Evolutionary conservation across 2,329 filamentous ascomycete species (phyloP).

Genomic region (Aspergillus sp.): DNA sequence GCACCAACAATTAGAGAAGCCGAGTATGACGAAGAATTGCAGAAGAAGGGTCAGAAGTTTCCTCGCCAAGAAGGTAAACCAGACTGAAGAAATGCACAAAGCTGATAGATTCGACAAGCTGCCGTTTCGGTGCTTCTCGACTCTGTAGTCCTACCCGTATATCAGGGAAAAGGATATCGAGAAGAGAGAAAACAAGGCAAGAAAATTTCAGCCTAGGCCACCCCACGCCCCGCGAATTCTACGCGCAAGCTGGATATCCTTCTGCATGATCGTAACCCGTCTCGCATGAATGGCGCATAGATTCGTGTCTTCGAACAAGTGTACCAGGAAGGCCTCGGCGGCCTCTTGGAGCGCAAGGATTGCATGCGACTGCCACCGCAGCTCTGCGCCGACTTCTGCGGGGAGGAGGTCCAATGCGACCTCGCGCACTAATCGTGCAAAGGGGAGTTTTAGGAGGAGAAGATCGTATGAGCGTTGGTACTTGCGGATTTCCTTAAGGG

Average conservation of each 20-base stretch:
- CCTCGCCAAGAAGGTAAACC: background rate
- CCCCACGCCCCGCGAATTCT: conserved; percentile 78
- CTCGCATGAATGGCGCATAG: conserved; percentile 96
- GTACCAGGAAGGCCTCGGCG: conserved; percentile 92
- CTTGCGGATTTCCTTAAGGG: conserved; percentile 84
- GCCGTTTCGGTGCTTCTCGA: background rate
- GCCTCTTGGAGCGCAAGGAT: conserved; percentile 93
- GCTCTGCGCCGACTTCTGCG: conserved; percentile 60
- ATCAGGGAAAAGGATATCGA: conserved; percentile 5
- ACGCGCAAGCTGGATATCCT: conserved; percentile 91
- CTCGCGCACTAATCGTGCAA: conserved; percentile 51
- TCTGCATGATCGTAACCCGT: conserved; percentile 95
- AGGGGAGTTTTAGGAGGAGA: conserved; percentile 63
- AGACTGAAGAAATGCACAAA: conserved; percentile 1
- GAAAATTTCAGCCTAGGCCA: conserved; percentile 55
- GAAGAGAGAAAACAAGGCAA: background rate
- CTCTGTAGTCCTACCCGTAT: background rate
- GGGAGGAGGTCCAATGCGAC: conserved; percentile 58
- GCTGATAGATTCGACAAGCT: background rate
- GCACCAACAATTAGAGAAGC: background rate
- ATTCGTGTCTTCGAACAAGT: conserved; percentile 95
- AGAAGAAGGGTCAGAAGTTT: background rate
- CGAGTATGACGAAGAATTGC: background rate
- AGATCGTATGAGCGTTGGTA: conserved; percentile 91
- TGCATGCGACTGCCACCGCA: conserved; percentile 95